phyloP scores from a whole-genome alignment of 140 eudicot genomes.

The Senecio squalidus region DNA sequence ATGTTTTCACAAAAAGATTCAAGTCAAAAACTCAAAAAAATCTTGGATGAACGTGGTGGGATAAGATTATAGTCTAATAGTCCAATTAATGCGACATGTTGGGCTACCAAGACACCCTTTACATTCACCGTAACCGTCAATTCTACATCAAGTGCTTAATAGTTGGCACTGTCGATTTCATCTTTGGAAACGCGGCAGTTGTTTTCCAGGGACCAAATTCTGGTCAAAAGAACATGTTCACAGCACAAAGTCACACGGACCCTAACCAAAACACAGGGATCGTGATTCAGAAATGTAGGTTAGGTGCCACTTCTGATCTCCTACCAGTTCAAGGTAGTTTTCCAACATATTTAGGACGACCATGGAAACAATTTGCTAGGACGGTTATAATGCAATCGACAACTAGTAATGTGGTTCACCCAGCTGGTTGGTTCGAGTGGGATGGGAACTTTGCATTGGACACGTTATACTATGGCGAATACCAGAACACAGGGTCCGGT shows the following conservation, averaged over 20 bases:
- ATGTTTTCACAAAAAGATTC: too few species aligned
- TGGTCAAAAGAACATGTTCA: conserved; percentile 63
- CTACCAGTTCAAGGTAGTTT: conserved; percentile 41
- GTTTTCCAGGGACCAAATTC: conserved; percentile 60
- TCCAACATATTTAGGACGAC: conserved; percentile 69
- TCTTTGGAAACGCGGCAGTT: conserved; percentile 62
- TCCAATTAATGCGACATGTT: conserved; percentile 60
- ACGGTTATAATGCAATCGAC: conserved; percentile 65
- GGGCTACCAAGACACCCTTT: conserved; percentile 80
- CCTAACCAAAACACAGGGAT: conserved; percentile 79
- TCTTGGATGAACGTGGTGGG: conserved; percentile 73
- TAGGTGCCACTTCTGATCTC: conserved; percentile 66
- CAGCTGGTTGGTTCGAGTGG: conserved; percentile 83
- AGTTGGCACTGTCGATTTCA: conserved; percentile 73
- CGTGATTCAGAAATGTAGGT: conserved; percentile 58
- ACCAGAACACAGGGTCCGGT: conserved; percentile 63
- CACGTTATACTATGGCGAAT: conserved; percentile 62
- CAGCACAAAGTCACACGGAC: conserved; percentile 80
- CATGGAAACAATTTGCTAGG: conserved; percentile 69
- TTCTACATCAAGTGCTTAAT: conserved; percentile 50
- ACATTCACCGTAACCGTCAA: conserved; percentile 73
- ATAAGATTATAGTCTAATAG: conserved; percentile 60
- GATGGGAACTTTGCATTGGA: conserved; percentile 44
- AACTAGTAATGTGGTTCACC: conserved; percentile 44
- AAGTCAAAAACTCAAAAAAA: too few species aligned